phyloP scores from a whole-genome alignment of 495 filamentous ascomycete species.

The Cercophora scortea region DNA sequence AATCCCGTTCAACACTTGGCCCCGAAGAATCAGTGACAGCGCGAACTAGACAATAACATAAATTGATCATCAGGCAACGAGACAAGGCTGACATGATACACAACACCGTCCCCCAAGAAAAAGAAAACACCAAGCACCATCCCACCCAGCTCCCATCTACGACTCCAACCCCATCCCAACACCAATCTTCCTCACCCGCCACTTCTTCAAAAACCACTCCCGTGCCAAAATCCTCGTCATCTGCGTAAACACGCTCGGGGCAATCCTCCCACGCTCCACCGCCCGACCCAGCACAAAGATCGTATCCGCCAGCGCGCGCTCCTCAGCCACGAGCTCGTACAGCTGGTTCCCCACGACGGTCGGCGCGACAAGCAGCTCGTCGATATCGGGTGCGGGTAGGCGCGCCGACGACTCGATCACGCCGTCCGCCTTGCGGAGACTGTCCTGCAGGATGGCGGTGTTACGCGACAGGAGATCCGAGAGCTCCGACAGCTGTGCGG shows the following conservation, averaged over 20 bases:
- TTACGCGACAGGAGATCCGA: constrained; percentile 65
- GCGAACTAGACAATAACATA: too few species aligned
- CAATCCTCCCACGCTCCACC: constrained; percentile 72
- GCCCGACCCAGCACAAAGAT: constrained; percentile 78
- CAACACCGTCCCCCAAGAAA: too few species aligned
- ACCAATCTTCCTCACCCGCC: constrained; percentile 80
- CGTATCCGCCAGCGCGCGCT: constrained; percentile 72
- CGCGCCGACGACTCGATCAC: constrained; percentile 61
- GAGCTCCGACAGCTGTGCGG: constrained; percentile 59
- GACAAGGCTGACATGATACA: too few species aligned
- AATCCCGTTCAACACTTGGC: too few species aligned
- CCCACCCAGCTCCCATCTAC: too few species aligned
- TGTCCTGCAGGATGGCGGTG: constrained; percentile 65
- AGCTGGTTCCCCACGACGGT: constrained; percentile 89
- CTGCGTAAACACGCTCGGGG: constrained; percentile 74
- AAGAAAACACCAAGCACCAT: too few species aligned
- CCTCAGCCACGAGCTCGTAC: constrained; percentile 81
- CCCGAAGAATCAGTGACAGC: too few species aligned
- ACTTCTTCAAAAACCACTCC: constrained; percentile 87
- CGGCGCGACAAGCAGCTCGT: constrained; percentile 87
- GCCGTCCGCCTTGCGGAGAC: constrained; percentile 68
- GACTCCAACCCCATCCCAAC: constrained; percentile 60
- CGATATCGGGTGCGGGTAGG: constrained; percentile 50
- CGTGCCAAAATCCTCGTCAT: constrained; percentile 74
- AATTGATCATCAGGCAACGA: too few species aligned